These are phyloP conservation scores for Crithidia expoeki DNA, from an alignment of 208 protist species.

Conservation along the genomic window DNA sequence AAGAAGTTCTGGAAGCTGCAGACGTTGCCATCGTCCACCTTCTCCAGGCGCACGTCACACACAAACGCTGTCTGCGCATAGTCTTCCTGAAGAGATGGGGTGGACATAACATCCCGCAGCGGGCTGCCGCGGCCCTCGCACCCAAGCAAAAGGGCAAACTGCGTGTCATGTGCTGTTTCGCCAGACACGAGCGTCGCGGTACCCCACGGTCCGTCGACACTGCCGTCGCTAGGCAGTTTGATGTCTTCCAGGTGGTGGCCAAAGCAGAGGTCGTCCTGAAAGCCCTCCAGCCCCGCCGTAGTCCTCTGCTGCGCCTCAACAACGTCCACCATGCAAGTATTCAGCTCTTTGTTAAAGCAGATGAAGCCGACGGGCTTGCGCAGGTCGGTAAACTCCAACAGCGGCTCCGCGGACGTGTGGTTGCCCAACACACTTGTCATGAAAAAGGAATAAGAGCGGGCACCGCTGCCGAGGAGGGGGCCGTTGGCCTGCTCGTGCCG, in stretches of 20 bases:
- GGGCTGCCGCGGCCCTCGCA: conserved; percentile 83
- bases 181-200: conserved; percentile 34
- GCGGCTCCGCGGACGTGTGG: conserved; percentile 49
- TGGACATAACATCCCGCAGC: conserved; percentile 66
- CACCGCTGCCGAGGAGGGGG: conserved; percentile 41
- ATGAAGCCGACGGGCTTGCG: conserved; percentile 84
- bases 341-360: conserved; percentile 80
- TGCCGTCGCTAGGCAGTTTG: conserved; percentile 35
- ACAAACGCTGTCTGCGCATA: conserved; percentile 86
- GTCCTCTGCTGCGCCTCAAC: conserved; percentile 50
- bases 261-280: conserved; percentile 54
- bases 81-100: conserved; percentile 72
- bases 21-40: conserved; percentile 75
- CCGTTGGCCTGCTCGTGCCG: conserved; percentile 84
- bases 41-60: conserved; percentile 73
- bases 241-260: conserved; percentile 52
- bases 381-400: conserved; percentile 85
- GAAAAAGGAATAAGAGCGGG: conserved; percentile 61
- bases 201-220: conserved; percentile 59
- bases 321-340: conserved; percentile 62
- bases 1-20: conserved; percentile 92
- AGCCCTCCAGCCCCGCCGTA: conserved; percentile 2
- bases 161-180: conserved; percentile 29
- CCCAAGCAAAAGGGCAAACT: conserved; percentile 73
- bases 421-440: conserved; percentile 51